Conservation (phyloP, 164 flowering plant species). For the grape (Vitis vinifera) region DNA sequence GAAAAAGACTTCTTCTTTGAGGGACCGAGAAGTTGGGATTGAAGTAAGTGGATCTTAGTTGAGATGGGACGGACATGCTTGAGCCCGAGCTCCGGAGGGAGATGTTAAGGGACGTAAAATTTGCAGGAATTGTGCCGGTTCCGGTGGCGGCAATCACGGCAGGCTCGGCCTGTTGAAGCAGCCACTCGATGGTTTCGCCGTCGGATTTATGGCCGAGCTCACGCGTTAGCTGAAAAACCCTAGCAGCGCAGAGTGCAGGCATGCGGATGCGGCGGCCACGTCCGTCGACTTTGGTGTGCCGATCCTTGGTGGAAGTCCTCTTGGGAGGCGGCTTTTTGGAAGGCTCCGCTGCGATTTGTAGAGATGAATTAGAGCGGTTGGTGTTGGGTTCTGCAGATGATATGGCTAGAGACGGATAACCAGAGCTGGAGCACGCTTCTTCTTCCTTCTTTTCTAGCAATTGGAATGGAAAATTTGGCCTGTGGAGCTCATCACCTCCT, state of each 20-base stretch:
- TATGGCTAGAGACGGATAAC: slow-evolving; percentile 30
- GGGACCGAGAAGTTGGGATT: slow-evolving; percentile 41
- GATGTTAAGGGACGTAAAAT: slow-evolving; percentile 65
- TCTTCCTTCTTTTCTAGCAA: slow-evolving; percentile 61
- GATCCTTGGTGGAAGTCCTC: slow-evolving; percentile 60
- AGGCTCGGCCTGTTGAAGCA: slow-evolving; percentile 73
- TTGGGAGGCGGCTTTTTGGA: slow-evolving; percentile 59
- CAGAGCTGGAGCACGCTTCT: slow-evolving; percentile 32
- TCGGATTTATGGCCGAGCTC: slow-evolving; percentile 75
- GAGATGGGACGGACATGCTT: slow-evolving; percentile 62
- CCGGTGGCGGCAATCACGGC: slow-evolving; percentile 77
- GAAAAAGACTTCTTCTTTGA: slow-evolving; percentile 36
- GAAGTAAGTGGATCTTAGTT: slow-evolving; percentile 47
- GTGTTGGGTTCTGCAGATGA: slow-evolving; percentile 11
- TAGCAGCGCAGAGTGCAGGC: slow-evolving; percentile 71
- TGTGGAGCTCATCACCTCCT: slow-evolving; percentile 48
- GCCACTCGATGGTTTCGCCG: slow-evolving; percentile 74
- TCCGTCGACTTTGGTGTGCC: slow-evolving; percentile 76
- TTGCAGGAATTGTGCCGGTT: slow-evolving; percentile 74
- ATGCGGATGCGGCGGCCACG: slow-evolving; percentile 69
- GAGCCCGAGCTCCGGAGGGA: slow-evolving; percentile 65
- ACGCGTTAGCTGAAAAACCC: slow-evolving; percentile 72
- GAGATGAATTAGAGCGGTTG: slow-evolving; percentile 4
- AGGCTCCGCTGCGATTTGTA: slow-evolving; percentile 18
- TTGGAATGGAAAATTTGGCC: slow-evolving; percentile 64